Evolutionary conservation across 495 filamentous ascomycete genomes (phyloP).

Genomic region (Trichoderma erinaceum): DNA sequence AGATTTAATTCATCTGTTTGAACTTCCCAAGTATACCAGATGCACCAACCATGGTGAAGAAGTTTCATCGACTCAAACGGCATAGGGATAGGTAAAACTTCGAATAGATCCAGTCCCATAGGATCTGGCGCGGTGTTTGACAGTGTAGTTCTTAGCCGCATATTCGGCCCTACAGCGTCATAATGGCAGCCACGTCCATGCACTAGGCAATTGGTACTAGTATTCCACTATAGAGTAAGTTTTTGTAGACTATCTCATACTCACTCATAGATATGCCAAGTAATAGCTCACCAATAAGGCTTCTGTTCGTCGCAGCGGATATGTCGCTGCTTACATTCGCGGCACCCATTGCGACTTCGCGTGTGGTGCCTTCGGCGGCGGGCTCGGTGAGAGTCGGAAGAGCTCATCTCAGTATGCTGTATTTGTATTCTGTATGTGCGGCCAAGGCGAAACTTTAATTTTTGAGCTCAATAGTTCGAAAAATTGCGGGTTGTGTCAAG

Average conservation of each 20-base stretch:
- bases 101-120: constrained; percentile 20
- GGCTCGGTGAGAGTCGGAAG: neutral
- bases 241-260: constrained; percentile 14
- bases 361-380: constrained; percentile 41
- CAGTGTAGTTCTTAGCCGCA: constrained; percentile 14
- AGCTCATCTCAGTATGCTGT: neutral
- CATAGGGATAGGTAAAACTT: constrained; percentile 17
- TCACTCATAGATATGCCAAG: neutral
- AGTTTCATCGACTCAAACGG: constrained; percentile 9
- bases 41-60: constrained; percentile 12
- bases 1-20: neutral
- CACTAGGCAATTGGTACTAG: constrained; percentile 2
- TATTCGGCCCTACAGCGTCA: neutral
- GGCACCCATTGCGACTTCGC: constrained; percentile 66
- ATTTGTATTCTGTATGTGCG: too few species aligned
- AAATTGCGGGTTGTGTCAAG: too few species aligned
- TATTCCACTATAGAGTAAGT: neutral
- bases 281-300: constrained; percentile 57
- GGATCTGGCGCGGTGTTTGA: neutral
- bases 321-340: constrained; percentile 67
- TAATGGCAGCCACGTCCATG: constrained; percentile 2
- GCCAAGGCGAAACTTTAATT: too few species aligned
- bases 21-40: neutral
- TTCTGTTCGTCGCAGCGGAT: constrained; percentile 70
- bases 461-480: too few species aligned